Evolutionary conservation across 1,284 basidiomycete genomes (phyloP).

Genomic region (Rhodotorula sp.): DNA sequence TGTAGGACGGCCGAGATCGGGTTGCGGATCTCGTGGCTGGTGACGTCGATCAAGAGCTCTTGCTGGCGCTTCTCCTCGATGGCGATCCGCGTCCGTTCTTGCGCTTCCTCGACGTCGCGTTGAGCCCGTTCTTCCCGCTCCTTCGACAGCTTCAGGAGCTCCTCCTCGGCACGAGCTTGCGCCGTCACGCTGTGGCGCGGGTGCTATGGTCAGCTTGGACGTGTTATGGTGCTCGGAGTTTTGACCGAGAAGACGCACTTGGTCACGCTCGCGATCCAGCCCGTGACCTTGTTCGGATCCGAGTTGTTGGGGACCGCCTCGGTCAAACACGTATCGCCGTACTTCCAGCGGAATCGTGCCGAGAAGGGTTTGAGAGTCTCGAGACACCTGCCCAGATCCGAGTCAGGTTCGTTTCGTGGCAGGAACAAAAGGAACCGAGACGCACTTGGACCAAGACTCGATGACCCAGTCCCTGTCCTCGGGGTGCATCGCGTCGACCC

Average conservation of each 20-base stretch:
- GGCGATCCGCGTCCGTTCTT: slow-evolving; percentile 10
- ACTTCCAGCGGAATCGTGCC: slow-evolving; percentile 18
- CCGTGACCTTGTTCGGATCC: slow-evolving; percentile 1
- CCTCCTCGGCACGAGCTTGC: slow-evolving; percentile 19
- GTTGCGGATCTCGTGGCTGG: slow-evolving; percentile 36
- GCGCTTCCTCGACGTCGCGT: slow-evolving; percentile 24
- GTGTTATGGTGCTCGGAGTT: too few species aligned
- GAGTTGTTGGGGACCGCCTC: slow-evolving; percentile 13
- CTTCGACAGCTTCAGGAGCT: slow-evolving; percentile 16
- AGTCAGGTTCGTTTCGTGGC: too few species aligned
- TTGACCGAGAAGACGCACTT: neutral
- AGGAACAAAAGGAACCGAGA: too few species aligned
- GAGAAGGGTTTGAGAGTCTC: slow-evolving; percentile 8
- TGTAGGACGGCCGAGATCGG: slow-evolving; percentile 33
- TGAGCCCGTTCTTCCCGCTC: slow-evolving; percentile 28
- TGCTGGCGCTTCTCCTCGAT: slow-evolving; percentile 32
- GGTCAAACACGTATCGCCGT: slow-evolving; percentile 16
- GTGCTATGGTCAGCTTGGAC: neutral
- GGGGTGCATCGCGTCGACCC: slow-evolving; percentile 7
- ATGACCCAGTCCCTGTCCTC: slow-evolving; percentile 16
- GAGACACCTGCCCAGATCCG: neutral
- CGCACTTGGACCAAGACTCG: neutral
- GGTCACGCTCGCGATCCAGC: slow-evolving; percentile 24
- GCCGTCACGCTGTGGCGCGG: slow-evolving; percentile 8
- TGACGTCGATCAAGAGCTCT: slow-evolving; percentile 35